These are phyloP conservation scores for Entrophospora sp. DNA, from an alignment of 192 early-diverging fungal genomes.

Conservation along the genomic window DNA sequence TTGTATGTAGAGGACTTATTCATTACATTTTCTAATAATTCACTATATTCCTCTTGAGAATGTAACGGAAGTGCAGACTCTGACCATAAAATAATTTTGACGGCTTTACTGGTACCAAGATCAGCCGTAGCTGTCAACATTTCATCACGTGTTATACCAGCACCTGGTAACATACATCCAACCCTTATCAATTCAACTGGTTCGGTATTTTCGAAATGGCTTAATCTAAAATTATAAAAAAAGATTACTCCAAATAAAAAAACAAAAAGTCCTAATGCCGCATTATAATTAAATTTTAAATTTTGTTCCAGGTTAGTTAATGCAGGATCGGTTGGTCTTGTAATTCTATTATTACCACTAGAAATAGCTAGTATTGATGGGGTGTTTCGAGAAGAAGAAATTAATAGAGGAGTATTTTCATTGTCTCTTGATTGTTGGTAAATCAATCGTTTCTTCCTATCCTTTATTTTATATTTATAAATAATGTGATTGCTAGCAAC, in stretches of 20 bases:
- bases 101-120: neutral
- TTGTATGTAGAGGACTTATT: slow-evolving; percentile 20
- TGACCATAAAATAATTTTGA: slow-evolving; percentile 32
- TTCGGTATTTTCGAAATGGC: neutral
- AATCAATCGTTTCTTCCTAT: neutral
- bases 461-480: neutral
- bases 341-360: no score
- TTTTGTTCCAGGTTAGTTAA: neutral
- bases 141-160: neutral
- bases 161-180: neutral
- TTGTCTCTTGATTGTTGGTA: neutral
- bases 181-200: neutral
- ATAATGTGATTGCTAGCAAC: neutral
- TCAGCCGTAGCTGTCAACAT: neutral
- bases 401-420: neutral
- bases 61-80: slow-evolving; percentile 13
- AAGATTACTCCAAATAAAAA: neutral
- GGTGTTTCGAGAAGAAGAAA: no score
- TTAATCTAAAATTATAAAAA: no score
- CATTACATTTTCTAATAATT: slow-evolving; percentile 8
- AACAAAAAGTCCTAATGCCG: neutral
- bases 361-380: no score
- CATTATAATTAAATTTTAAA: neutral
- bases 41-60: neutral
- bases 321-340: neutral